Percentiles rank a stretch among this genome's conserved stretches.
Evolutionary conservation across 768 basidiomycete genomes (phyloP).

Genomic region (Lactarius akahatsu): DNA sequence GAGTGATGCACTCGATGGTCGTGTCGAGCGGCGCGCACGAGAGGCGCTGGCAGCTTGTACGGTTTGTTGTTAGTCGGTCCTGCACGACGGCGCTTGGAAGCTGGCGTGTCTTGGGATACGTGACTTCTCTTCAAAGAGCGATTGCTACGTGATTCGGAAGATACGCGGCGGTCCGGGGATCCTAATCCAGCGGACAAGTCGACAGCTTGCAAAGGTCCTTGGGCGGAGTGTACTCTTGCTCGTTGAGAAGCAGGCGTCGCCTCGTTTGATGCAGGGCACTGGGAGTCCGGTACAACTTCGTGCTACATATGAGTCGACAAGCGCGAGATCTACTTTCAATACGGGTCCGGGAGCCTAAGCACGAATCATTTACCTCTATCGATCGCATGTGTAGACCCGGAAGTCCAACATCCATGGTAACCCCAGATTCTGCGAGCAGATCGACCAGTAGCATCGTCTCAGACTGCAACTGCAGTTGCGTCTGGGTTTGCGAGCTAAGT

Average conservation of each 20-base stretch:
- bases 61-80: neutral
- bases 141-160: neutral
- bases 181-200: neutral
- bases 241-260: neutral
- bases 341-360: neutral
- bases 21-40: neutral
- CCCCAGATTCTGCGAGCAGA: neutral
- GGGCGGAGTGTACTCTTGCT: neutral
- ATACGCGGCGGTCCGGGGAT: neutral
- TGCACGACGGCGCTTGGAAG: constrained; percentile 10
- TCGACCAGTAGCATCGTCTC: neutral
- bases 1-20: neutral
- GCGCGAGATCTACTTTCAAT: neutral
- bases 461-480: neutral
- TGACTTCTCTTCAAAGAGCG: neutral
- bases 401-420: neutral
- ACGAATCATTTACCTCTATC: constrained; percentile 15
- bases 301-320: constrained; percentile 2
- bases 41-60: neutral
- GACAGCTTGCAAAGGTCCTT: neutral
- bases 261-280: neutral
- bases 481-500: constrained; percentile 15
- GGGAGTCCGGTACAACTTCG: constrained; percentile 23
- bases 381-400: neutral
- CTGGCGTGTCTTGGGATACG: neutral